phyloP scores from a whole-genome alignment of 352 stramenopile species.

The Phytophthora hybrid region DNA sequence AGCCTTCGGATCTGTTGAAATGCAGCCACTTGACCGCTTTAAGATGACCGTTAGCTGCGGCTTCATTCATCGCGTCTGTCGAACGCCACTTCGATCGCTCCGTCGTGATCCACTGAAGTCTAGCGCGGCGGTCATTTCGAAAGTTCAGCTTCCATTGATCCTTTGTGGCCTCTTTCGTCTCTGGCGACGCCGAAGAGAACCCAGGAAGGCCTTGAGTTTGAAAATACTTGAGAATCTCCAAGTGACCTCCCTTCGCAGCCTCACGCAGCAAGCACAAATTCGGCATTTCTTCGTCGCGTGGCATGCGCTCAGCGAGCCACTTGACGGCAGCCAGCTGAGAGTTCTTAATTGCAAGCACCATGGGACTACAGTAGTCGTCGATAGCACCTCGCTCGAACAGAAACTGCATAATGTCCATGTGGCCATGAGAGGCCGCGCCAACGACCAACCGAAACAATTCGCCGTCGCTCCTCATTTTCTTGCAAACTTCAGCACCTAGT shows the following conservation, averaged over 20 bases:
- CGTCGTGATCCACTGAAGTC: too few species aligned
- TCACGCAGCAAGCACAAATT: neutral
- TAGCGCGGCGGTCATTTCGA: too few species aligned
- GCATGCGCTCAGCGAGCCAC: neutral
- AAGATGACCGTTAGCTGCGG: neutral
- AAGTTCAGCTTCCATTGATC: too few species aligned
- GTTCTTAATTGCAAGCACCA: neutral
- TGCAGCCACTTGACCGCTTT: neutral
- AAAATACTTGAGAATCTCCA: too few species aligned
- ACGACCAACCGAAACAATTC: neutral
- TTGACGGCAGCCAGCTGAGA: neutral
- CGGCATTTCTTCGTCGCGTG: neutral
- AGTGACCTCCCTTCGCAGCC: too few species aligned
- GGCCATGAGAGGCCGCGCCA: neutral
- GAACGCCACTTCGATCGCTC: neutral
- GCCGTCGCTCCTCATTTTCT: neutral
- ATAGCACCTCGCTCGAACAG: neutral
- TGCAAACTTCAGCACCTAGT: neutral
- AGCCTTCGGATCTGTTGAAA: neutral
- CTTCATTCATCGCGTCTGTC: neutral
- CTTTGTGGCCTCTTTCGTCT: neutral
- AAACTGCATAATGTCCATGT: neutral
- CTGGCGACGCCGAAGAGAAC: too few species aligned
- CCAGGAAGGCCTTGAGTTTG: too few species aligned
- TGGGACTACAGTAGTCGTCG: neutral